phyloP scores from a whole-genome alignment of 2,329 filamentous ascomycete genomes.

The Aspergillus sp. region DNA sequence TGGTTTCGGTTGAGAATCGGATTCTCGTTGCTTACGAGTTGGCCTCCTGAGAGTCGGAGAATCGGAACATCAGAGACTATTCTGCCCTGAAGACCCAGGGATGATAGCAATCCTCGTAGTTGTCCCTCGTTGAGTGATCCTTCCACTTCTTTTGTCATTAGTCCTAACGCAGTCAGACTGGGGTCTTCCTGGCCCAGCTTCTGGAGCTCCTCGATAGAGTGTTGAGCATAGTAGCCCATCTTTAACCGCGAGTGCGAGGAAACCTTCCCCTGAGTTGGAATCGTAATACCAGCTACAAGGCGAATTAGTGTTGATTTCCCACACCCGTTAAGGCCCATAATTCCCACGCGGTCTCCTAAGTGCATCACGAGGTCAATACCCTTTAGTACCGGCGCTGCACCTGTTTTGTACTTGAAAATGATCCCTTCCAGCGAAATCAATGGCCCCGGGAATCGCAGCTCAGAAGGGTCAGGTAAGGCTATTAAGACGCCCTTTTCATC shows the following conservation, averaged over 20 bases:
- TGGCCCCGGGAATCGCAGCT: constrained; percentile 72
- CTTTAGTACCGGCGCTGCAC: constrained; percentile 53
- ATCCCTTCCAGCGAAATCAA: constrained; percentile 71
- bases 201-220: constrained; percentile 70
- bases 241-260: constrained; percentile 67
- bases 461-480: constrained; percentile 61
- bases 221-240: constrained; percentile 77
- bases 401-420: constrained; percentile 61
- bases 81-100: constrained; percentile 69
- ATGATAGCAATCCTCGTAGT: constrained; percentile 64
- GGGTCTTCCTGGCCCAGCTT: constrained; percentile 52
- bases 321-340: constrained; percentile 76
- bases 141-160: constrained; percentile 59
- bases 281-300: constrained; percentile 62
- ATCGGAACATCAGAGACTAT: constrained; percentile 73
- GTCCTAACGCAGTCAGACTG: constrained; percentile 62
- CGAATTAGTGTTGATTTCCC: constrained; percentile 79
- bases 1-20: neutral
- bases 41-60: constrained; percentile 73
- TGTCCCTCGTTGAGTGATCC: constrained; percentile 64
- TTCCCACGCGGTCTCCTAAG: constrained; percentile 70
- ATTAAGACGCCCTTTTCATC: constrained; percentile 61
- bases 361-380: constrained; percentile 69
- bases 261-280: constrained; percentile 62
- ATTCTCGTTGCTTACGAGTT: constrained; percentile 57